Base-by-base conservation (phyloP, 306 rosid species). In the Trichosanthes truncata region DNA sequence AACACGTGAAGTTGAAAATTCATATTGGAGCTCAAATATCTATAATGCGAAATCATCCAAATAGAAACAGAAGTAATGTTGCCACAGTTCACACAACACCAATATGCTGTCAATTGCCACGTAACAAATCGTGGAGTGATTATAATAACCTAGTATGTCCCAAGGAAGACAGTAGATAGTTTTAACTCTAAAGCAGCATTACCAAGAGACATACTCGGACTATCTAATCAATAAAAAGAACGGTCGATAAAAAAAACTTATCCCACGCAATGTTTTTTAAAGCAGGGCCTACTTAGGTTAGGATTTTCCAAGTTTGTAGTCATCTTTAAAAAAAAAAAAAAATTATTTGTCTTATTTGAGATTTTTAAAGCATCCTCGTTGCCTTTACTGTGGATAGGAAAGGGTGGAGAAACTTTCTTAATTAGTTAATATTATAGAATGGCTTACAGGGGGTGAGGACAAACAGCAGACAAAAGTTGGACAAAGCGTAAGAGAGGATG, bases 1-100 rank as follows among this genome's bases (percentile, higher is more conserved):
- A 80, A 56, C 65, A 60, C 52, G n/a, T 38, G 56, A 84, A 40
- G 66, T 82, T 79, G 77, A 46, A 79, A 82, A 65, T 18, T 33
- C 29, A 65, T 76, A 25, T 52, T 2, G 21, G 45, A 57, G 57
- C 15, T 21, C 61, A 21, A 20, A 21, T 23, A n/a, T 36, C 26
- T 18, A 33, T 7, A 3, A 35, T 36, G 15, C 26, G n/a, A 9
- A 36, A 8, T 33, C 74, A 67, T 65, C 23, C 29, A 36, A 11
- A 77, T 36, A 72, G 14, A 11, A 66, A 68, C 4, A 68, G 53
- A 21, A 14, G 11, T 11, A 10, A 40, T 68, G 26, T 68, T 9
- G 20, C 75, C 75, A 9, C 53, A 21, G 46, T n/a, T 68, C 53
- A 41, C 53, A 68, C 4, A 20, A 14, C 36, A 26, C 17, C 33